phyloP scores from a whole-genome alignment of 1,284 basidiomycete genomes.

The Moesziomyces sp. region DNA sequence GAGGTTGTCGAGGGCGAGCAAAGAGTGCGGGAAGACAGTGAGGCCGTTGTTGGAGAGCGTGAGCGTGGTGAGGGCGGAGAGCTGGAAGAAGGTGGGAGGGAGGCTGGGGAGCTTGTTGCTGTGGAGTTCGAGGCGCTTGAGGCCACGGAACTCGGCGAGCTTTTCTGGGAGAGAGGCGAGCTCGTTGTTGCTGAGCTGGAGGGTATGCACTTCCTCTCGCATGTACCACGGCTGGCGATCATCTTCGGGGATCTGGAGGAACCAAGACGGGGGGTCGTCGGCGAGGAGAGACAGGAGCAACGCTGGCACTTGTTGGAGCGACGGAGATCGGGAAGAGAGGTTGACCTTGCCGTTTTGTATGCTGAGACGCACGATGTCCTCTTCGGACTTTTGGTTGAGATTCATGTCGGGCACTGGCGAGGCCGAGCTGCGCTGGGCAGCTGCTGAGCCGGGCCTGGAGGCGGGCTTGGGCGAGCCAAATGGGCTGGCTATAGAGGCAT shows the following conservation, averaged over 20 bases:
- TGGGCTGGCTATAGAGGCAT: conserved; percentile 48
- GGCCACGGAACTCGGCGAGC: conserved; percentile 48
- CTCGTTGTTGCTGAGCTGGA: conserved; percentile 55
- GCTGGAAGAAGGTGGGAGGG: conserved; percentile 44
- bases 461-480: conserved; percentile 50
- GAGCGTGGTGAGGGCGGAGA: conserved; percentile 52
- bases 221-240: conserved; percentile 55
- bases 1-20: conserved; percentile 55
- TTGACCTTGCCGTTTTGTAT: conserved; percentile 48
- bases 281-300: conserved; percentile 47
- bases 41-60: conserved; percentile 57
- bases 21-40: conserved; percentile 39
- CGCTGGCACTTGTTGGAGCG: conserved; percentile 39
- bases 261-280: conserved; percentile 55
- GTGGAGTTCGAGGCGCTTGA: conserved; percentile 58
- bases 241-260: conserved; percentile 44
- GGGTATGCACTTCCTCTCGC: conserved; percentile 46
- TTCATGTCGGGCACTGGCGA: conserved; percentile 13
- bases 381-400: conserved; percentile 41
- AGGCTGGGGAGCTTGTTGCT: conserved; percentile 52
- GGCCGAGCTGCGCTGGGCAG: conserved; percentile 4
- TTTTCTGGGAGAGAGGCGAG: conserved; percentile 44
- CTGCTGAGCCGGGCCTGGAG: conserved; percentile 2
- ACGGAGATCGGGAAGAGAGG: conserved; percentile 49
- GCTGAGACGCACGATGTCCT: conserved; percentile 39